A percentile compares a stretch with the other conserved stretches of the same genome.
Conservation (phyloP, 2,329 filamentous ascomycete species). For the Aspergillus neoniger region DNA sequence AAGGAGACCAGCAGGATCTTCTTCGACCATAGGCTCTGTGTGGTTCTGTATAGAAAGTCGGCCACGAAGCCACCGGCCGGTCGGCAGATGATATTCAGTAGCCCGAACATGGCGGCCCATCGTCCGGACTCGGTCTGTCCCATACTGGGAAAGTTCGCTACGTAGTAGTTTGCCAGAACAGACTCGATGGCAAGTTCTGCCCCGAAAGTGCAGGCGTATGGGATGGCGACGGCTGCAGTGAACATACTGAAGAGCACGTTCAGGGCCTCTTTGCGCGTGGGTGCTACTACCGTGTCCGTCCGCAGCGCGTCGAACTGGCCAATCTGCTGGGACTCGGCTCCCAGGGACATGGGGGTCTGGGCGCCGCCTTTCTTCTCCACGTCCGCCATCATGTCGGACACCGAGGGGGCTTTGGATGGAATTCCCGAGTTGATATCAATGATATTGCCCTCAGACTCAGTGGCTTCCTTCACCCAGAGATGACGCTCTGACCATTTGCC, state of each 20-base stretch:
- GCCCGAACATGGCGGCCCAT: constrained; percentile 58
- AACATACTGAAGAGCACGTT: constrained; percentile 64
- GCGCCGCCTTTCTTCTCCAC: constrained; percentile 36
- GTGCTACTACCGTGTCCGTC: constrained; percentile 64
- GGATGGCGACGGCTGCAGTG: constrained; percentile 54
- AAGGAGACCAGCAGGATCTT: constrained; percentile 63
- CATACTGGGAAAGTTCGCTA: constrained; percentile 56
- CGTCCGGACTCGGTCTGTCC: constrained; percentile 57
- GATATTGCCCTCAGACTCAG: constrained; percentile 28
- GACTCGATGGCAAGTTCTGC: constrained; percentile 63
- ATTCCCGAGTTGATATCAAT: constrained; percentile 32
- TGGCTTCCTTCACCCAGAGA: constrained; percentile 53
- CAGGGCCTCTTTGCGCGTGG: constrained; percentile 61
- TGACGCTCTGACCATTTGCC: constrained; percentile 78
- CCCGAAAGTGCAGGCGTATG: constrained; percentile 64
- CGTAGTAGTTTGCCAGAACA: constrained; percentile 62
- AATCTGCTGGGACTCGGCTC: constrained; percentile 47
- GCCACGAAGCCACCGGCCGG: constrained; percentile 54
- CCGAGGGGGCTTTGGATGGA: constrained; percentile 28
- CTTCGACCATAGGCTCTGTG: constrained; percentile 61
- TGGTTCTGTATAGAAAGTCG: constrained; percentile 58
- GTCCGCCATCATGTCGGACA: constrained; percentile 26
- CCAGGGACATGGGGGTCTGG: constrained; percentile 27
- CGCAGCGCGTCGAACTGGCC: constrained; percentile 53
- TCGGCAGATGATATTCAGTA: constrained; percentile 53